Base-by-base conservation (phyloP, 2,329 filamentous ascomycete genomes). In the Fusarium sp. region DNA sequence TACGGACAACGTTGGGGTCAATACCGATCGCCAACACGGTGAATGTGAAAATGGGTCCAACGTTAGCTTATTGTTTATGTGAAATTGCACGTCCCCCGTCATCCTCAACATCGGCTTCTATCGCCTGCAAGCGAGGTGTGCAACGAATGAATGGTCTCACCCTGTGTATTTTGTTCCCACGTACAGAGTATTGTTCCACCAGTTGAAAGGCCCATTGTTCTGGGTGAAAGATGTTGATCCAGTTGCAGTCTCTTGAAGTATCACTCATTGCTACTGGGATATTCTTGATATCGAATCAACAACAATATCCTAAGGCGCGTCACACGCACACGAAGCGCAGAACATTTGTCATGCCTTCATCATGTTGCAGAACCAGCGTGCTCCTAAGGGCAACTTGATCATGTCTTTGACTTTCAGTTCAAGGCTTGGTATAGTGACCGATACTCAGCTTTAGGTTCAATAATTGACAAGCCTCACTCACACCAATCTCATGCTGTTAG, bases 291-390 rank as follows among this genome's bases (percentile, higher is more conserved):
- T 62, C 55, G 66, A 61, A 68, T 61, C 68, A 74, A 48, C 49
- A 56, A 47, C 18, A 36, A 44, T 60, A 42, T 57, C 39, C 47
- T 38, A 52, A 48, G 55, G 20, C 47, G 48, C 24, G 69, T 70
- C 61, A 42, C 62, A 72, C 48, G 31, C 41, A 63, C 71, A 68
- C 67, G 60, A 75, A 75, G 42, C 33, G 45, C 47, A 38, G 69
- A 45, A 28, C 51, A 42, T 41, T 55, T 68, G 75, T 78, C 75
- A 78, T 73, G 70, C 60, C 42, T 49, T 66, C 66, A 66, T 77
- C 76, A 78, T 77, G 60, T 55, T 51, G 64, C 72, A 67, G 61
- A 63, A 39, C 28, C 45, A 55, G 44, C 35, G 59, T 51, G 38
- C 18, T 31, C 44, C 26, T 54, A 66, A 38, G 59, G 49, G 33